Percentiles rank a stretch among this genome's conserved stretches.
Conservation (phyloP, 2,329 filamentous ascomycete genomes). For the Cercospora brassicicola region DNA sequence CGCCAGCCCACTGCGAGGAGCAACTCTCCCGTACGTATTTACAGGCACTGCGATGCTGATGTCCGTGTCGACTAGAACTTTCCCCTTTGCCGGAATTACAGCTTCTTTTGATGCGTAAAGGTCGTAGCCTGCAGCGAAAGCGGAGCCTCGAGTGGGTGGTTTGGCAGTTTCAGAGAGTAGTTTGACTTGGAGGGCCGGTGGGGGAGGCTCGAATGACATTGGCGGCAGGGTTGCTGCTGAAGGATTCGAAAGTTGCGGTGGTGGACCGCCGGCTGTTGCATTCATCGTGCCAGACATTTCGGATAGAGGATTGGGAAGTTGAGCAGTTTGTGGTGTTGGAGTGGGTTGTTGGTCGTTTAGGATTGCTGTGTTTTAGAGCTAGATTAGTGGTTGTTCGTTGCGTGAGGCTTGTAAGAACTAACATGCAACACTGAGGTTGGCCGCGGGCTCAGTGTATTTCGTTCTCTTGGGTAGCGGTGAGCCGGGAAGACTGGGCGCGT, state of each 20-base stretch:
- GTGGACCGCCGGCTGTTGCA: conserved; percentile 19
- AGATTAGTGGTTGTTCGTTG: neutral
- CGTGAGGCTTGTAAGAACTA: conserved; percentile 11
- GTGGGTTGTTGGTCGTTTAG: conserved; percentile 40
- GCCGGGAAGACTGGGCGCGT: conserved; percentile 61
- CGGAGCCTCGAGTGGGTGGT: conserved; percentile 83
- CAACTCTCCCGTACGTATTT: conserved; percentile 75
- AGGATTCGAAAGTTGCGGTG: conserved; percentile 17
- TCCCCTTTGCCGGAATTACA: conserved; percentile 76
- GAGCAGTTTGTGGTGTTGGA: conserved; percentile 35
- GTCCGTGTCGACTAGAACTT: conserved; percentile 85
- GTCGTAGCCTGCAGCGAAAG: conserved; percentile 91
- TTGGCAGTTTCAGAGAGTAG: conserved; percentile 78
- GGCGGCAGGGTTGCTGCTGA: conserved; percentile 30
- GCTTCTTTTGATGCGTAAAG: conserved; percentile 74
- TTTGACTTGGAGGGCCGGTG: conserved; percentile 77
- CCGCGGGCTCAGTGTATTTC: conserved; percentile 59
- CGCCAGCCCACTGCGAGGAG: conserved; percentile 34
- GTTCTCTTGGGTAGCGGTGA: conserved; percentile 79
- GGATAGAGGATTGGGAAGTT: conserved; percentile 29
- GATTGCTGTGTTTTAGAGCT: conserved; percentile 31
- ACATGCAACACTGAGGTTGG: conserved; percentile 41
- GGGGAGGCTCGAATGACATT: conserved; percentile 40
- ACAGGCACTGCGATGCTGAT: conserved; percentile 87
- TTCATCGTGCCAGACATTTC: conserved; percentile 26